Conservation (phyloP, 2,329 filamentous ascomycete genomes). For the Nannizziopsis barbatae region DNA sequence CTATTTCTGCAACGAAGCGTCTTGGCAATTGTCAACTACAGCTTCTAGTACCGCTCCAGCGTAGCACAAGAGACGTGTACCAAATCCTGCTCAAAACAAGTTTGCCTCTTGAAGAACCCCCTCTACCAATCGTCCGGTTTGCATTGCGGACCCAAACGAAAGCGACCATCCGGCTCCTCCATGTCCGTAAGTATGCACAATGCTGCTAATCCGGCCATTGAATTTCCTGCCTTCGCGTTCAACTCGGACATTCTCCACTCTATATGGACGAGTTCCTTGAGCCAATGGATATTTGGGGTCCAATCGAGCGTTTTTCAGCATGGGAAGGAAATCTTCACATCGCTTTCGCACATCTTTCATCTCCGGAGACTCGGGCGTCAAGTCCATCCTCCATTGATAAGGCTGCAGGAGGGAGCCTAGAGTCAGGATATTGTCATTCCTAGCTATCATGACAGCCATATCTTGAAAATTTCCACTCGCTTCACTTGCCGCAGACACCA, state of each 20-base stretch:
- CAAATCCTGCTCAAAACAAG: no score
- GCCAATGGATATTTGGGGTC: constrained; percentile 35
- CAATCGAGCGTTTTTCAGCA: constrained; percentile 31
- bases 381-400: constrained; percentile 28
- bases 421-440: constrained; percentile 37
- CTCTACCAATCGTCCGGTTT: constrained; percentile 1
- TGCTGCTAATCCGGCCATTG: constrained; percentile 24
- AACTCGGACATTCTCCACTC: constrained; percentile 33
- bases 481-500: constrained; percentile 30
- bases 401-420: constrained; percentile 33
- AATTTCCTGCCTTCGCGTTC: constrained; percentile 27
- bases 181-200: constrained; percentile 39
- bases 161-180: constrained; percentile 35
- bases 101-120: neutral
- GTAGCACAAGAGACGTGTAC: no score
- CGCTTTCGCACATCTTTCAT: constrained; percentile 35
- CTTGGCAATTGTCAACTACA: no score
- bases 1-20: no score
- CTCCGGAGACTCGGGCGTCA: constrained; percentile 29
- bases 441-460: constrained; percentile 32
- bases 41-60: no score
- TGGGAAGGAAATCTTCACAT: constrained; percentile 35
- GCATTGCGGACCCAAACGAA: constrained; percentile 5
- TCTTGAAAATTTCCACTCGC: constrained; percentile 4
- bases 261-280: constrained; percentile 36